Evolutionary conservation across 305 asterid genomes (phyloP), one percentile per base, ranked within the genome.

Genomic region (Fraxinus sp.): DNA sequence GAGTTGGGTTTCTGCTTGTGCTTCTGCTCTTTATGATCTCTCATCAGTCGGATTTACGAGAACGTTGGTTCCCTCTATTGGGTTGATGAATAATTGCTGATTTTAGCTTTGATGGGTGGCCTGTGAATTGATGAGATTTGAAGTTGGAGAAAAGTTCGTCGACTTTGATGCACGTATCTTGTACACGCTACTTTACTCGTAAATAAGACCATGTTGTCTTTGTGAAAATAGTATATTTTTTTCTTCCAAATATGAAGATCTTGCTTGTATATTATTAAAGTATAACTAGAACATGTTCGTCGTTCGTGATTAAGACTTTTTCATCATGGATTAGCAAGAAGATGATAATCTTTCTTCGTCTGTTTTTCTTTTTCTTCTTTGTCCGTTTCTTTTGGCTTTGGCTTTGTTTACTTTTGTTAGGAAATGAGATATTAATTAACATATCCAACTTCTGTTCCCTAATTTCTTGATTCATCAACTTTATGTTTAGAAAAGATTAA

Each of bases 21-120:
- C 80, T 94, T 26, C 92, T 94, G 8, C 82, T 94, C 46, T 93
- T 93, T 92, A 93, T 94, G 97, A 86, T 93, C 24, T 94, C 95
- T 13, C 87, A 92, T 52, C 97, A 94, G 86, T 90, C 98, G 7
- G 94, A 90, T 46, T 85, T 93, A 16, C 83, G 57, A 46, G 57
- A 55, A 55, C 24, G 20, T 22, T 55, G 66, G 66, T 18, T 55
- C 20, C 26, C 66, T 55, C 10, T 55, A 16, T 55, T 46, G n/a
- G 5, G 66, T 3, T n/a, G 24, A 55, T n/a, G 66, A 55, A 55
- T 46, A 13, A 11, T 14, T 46, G 57, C 18, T 46, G 57, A 46
- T 46, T 13, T 46, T 46, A 46, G 57, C 57, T 46, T 46, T 46
- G 57, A 46, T 46, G n/a, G 57, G n/a, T 46, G 57, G 5, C 57